Conservation (phyloP, 2,329 filamentous ascomycete species). For the Hypoxylon sp. region DNA sequence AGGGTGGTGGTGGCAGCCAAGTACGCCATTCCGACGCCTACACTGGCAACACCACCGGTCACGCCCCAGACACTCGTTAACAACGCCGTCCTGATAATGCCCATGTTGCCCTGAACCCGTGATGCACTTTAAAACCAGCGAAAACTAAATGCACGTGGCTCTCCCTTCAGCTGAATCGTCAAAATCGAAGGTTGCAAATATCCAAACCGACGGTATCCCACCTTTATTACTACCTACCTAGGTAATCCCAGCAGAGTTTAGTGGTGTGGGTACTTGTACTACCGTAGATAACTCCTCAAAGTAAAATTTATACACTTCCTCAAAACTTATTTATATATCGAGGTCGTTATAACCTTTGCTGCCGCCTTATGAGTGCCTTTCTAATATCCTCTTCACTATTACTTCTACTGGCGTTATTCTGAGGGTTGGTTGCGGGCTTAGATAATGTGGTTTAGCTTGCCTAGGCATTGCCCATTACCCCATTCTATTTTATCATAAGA, state of each 20-base stretch:
- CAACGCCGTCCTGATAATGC: conserved; percentile 62
- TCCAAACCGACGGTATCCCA: not conserved
- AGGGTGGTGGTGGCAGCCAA: conserved; percentile 70
- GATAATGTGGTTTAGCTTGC: not conserved
- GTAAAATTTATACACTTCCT: not conserved
- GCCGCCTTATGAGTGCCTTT: not conserved
- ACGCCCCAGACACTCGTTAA: conserved; percentile 63
- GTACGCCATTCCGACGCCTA: conserved; percentile 64
- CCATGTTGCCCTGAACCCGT: conserved; percentile 60
- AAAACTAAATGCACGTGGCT: not conserved
- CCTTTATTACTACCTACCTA: no score
- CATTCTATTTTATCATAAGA: no score
- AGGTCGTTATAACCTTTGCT: no score
- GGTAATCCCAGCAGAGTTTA: not conserved
- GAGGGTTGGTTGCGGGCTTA: not conserved
- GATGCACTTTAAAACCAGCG: conserved; percentile 2
- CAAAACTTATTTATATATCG: not conserved
- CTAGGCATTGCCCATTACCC: not conserved
- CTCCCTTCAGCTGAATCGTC: not conserved
- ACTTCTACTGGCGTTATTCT: not conserved
- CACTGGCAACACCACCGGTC: conserved; percentile 65
- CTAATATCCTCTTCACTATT: not conserved
- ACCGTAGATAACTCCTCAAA: not conserved
- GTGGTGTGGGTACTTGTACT: not conserved
- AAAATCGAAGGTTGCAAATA: not conserved